Base-by-base conservation (phyloP, 2,329 filamentous ascomycete genomes). In the Fusarium liriodendri region DNA sequence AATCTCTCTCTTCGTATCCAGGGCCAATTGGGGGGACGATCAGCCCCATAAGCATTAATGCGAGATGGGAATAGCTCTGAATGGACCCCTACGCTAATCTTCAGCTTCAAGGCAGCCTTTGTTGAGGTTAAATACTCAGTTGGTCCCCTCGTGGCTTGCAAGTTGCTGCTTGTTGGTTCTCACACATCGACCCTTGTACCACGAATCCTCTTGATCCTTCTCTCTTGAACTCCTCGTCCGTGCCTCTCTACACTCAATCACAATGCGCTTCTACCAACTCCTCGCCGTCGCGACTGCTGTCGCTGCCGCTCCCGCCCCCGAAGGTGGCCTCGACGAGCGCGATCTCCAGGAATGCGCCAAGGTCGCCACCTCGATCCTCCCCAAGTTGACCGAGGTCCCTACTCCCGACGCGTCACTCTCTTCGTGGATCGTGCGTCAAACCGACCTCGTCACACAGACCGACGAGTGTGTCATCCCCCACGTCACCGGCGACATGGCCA, bases 401-500 rank as follows among this genome's bases (percentile, higher is more conserved):
- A 78, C 76, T 0, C 69, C 74, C 8, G 67, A 70, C 2, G 22
- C 37, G 11, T 59, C 73, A 4, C 74, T 81, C 14, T 20, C 55
- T 20, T 50, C 60, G 32, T 80, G 71, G 58, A 47, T 81, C 20
- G 67, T 69, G 38, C 22, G 25, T 6, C 69, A 76, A 52, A 80
- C 79, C 11, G 18, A 72, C 8, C 16, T 62, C 14, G 67, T 58
- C 16, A 76, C 76, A 45, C 29, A 64, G 38, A 77, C 78, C 25
- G 67, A 78, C 25, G 13, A 55, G 1, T 81, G 79, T 67, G 71
- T 75, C 27, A 20, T 80, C 33, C 79, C 79, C 9, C 66, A 54
- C 3, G 66, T 80, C 38, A 81, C 79, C 9, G 79, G 79, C 8
- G 71, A 76, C 20, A 40, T 79, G 58, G 77, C 76, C 20, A 67